Percentiles rank a stretch among this genome's conserved stretches.
Evolutionary conservation across 345 rosid genomes (phyloP).

Genomic region (Psidium guajava): DNA sequence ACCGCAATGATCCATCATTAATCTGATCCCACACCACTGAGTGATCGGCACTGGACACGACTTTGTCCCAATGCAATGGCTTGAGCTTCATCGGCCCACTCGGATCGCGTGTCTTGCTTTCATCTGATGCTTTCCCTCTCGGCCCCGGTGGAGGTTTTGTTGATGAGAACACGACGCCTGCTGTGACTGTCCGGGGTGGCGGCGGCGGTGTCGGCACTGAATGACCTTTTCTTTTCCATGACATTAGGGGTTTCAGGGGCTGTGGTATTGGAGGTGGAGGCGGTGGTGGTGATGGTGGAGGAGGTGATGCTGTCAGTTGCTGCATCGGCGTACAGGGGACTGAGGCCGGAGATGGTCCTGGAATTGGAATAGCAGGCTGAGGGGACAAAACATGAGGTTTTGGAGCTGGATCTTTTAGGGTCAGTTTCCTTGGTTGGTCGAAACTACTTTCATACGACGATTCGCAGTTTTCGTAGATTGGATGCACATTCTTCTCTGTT

Average conservation of each 20-base stretch:
- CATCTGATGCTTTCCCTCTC: not conserved
- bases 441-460: not conserved
- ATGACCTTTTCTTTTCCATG: not conserved
- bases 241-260: not conserved
- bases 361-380: not conserved
- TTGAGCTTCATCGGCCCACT: slow-evolving; percentile 30
- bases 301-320: not conserved
- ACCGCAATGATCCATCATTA: slow-evolving; percentile 50
- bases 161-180: slow-evolving; percentile 4
- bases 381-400: not conserved
- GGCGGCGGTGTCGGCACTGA: not conserved
- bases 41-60: slow-evolving; percentile 40
- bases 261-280: not conserved
- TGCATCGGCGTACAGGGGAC: not conserved
- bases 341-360: not conserved
- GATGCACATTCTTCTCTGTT: not conserved
- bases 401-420: not conserved
- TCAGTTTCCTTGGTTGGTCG: not conserved
- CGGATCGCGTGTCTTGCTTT: not conserved
- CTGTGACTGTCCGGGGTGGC: slow-evolving; percentile 10
- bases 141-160: slow-evolving; percentile 21
- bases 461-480: not conserved
- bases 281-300: not conserved
- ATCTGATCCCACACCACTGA: slow-evolving; percentile 64
- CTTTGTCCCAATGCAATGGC: slow-evolving; percentile 65